A percentile compares a stretch with the other conserved stretches of the same genome.
Evolutionary conservation across 352 stramenopile genomes (phyloP).

Genomic region (Globisporangium nunn): DNA sequence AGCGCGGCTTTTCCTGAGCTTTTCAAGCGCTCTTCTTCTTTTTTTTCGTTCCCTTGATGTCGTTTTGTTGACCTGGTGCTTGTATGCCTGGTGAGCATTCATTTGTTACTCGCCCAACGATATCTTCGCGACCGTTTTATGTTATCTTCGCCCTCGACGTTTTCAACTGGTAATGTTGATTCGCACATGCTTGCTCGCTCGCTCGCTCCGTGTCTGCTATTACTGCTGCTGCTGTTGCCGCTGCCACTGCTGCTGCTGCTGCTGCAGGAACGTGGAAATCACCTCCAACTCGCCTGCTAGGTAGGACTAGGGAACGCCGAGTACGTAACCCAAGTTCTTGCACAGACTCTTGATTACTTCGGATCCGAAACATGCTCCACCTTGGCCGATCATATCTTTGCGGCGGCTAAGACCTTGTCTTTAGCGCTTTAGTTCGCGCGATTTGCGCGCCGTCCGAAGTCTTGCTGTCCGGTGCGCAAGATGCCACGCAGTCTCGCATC

Average conservation of each 20-base stretch:
- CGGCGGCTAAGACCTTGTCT: background rate
- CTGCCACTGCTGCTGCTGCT: too few species aligned
- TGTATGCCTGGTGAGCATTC: background rate
- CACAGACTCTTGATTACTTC: background rate
- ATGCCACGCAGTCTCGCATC: too few species aligned
- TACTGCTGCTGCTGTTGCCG: too few species aligned
- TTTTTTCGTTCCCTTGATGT: background rate
- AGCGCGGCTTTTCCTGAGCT: background rate
- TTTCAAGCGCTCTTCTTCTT: background rate
- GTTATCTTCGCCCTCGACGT: background rate
- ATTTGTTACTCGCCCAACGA: background rate
- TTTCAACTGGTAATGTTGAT: too few species aligned
- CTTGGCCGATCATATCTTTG: background rate
- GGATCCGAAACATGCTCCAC: too few species aligned
- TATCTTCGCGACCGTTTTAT: slow-evolving; percentile 3
- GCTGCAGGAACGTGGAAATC: too few species aligned
- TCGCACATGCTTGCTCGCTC: too few species aligned
- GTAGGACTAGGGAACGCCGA: too few species aligned
- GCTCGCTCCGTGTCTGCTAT: too few species aligned
- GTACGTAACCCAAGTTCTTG: too few species aligned
- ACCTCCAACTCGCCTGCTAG: too few species aligned
- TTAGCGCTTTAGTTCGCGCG: background rate
- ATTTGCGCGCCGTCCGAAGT: background rate
- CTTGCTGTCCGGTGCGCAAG: too few species aligned
- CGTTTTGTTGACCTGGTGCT: background rate